Percentiles rank a stretch among this genome's conserved stretches.
Evolutionary conservation across 495 filamentous ascomycete species (phyloP).

Genomic region (Pyrenopolyporus hunteri): DNA sequence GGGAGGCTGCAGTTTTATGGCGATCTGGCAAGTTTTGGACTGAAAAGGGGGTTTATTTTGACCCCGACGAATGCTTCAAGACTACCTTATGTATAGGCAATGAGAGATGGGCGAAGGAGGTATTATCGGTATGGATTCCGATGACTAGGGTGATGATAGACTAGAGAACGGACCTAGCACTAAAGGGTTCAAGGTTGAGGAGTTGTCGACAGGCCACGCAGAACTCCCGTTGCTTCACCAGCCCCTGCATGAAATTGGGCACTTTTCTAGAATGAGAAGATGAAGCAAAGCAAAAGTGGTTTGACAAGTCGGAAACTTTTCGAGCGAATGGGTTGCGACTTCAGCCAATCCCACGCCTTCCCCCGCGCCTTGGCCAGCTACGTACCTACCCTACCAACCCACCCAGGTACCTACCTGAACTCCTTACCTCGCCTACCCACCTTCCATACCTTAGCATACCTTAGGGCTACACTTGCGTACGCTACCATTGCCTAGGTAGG

Average conservation of each 20-base stretch:
- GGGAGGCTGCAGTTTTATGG: neutral
- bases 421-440: no score
- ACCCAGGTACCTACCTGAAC: no score
- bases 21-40: slow-evolving; percentile 1
- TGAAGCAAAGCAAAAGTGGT: slow-evolving; percentile 21
- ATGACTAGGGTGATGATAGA: slow-evolving; percentile 21
- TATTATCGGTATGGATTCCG: slow-evolving; percentile 4
- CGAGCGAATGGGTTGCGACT: slow-evolving; percentile 5
- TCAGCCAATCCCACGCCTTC: slow-evolving; percentile 29
- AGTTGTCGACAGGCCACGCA: slow-evolving; percentile 24
- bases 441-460: no score
- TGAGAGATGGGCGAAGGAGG: neutral
- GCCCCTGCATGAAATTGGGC: slow-evolving; percentile 41
- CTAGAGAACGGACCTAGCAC: slow-evolving; percentile 25
- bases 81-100: neutral
- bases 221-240: slow-evolving; percentile 25
- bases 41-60: neutral
- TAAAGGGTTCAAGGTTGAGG: slow-evolving; percentile 30
- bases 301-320: slow-evolving; percentile 27
- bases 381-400: neutral
- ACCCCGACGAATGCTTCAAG: neutral
- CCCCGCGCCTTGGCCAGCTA: slow-evolving; percentile 25
- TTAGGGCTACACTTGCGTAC: no score
- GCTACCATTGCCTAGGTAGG: neutral
- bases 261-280: slow-evolving; percentile 35